These are phyloP conservation scores for Penicillium sp. DNA, from an alignment of 2,329 filamentous ascomycete genomes.

Conservation along the genomic window DNA sequence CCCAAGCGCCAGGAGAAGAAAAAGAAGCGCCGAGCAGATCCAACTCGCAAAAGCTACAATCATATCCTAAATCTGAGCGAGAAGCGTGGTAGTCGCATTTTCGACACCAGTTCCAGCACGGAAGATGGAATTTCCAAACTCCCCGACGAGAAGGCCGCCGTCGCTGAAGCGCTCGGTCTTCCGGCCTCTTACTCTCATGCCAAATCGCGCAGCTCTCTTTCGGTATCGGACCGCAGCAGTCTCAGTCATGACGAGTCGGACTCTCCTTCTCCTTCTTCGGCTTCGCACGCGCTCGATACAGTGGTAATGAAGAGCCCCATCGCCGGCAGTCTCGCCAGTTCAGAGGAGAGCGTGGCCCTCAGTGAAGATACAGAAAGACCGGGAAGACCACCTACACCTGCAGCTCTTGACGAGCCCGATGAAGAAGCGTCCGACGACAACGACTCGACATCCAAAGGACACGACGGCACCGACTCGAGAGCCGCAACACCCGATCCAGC, in stretches of 20 bases:
- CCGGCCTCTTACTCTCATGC: constrained; percentile 29
- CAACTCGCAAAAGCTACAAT: constrained; percentile 68
- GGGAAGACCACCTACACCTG: constrained; percentile 5
- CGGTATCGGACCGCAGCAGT: constrained; percentile 33
- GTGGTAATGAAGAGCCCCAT: constrained; percentile 24
- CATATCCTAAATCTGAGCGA: constrained; percentile 68
- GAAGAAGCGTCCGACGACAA: constrained; percentile 7
- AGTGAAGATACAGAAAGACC: constrained; percentile 7
- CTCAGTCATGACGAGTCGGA: constrained; percentile 30
- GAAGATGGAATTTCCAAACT: constrained; percentile 44
- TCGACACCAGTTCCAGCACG: constrained; percentile 48
- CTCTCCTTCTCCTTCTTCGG: constrained; percentile 13
- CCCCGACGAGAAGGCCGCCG: constrained; percentile 48
- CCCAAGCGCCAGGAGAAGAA: constrained; percentile 89
- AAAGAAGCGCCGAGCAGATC: constrained; percentile 73
- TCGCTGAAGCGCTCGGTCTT: constrained; percentile 48
- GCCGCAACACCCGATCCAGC: not conserved
- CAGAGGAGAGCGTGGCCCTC: constrained; percentile 21
- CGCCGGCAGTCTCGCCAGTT: constrained; percentile 23
- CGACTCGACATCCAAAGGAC: not conserved
- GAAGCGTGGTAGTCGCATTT: constrained; percentile 47
- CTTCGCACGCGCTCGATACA: constrained; percentile 23
- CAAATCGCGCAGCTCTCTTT: constrained; percentile 34
- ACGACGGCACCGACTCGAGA: not conserved
- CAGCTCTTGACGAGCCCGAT: constrained; percentile 1